Evolutionary conservation across 805 yeast species (phyloP), one percentile per base, ranked within the genome.

Genomic region (Lachancea meyersii): DNA sequence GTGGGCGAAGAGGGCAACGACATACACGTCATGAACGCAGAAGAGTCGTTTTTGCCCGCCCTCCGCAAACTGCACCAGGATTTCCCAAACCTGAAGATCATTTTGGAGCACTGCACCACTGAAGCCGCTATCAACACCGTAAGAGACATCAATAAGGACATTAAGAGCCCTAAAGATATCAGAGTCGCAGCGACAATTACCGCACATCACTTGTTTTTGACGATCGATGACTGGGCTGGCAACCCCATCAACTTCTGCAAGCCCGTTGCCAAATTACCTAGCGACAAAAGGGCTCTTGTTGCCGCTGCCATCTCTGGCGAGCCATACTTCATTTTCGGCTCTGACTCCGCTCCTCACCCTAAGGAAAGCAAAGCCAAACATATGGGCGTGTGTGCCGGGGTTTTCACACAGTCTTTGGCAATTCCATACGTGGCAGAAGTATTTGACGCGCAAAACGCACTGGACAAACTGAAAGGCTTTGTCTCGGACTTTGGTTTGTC

Each of bases 321-420:
- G 52, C 86, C 95, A 32, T 89, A 80, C 70, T 93, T 89, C 64
- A 86, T 93, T 70, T 93, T 89, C 59, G 99, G 99, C 5, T 86
- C 96, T 1, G 99, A 93, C 63, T 86, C 96, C 18, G 99, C 99
- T 23, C 99, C 98, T 20, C 98, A 93, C 62, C 95, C 96, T 6
- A 57, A 86, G 20, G 76, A 76, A 48, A 80, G 80, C 46, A 94
- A 94, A 64, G 72, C 86, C 20, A 81, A 75, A 47, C 87, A 79
- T 51, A 68, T 71, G 28, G 91, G 89, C 18, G 97, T 91, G 14
- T 87, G 97, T 56, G 99, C 99, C n/a, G 99, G 99, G 57, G 96
- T 93, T 7, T 93, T 76, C 65, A 86, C 97, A 1, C 98, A 93
- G 63, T 75, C 86, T 18, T 77, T 77, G 53, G 95, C 84, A 1